Conservation (phyloP, 352 stramenopile genomes). For the Pythium apleroticum region DNA sequence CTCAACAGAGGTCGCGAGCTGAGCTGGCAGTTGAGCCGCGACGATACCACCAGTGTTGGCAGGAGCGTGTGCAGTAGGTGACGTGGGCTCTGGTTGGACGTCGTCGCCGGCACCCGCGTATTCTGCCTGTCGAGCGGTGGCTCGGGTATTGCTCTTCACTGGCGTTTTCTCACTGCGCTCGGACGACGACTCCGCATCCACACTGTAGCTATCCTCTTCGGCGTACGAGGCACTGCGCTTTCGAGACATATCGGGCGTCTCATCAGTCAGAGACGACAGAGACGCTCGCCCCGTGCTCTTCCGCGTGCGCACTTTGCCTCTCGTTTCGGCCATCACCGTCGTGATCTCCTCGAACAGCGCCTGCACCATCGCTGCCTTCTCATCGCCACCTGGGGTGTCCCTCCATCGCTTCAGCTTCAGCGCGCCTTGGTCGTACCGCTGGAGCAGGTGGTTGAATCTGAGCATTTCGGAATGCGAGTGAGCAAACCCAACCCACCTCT, state of each 20-base stretch:
- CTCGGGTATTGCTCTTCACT: neutral
- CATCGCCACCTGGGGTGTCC: conserved; percentile 27
- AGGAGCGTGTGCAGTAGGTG: neutral
- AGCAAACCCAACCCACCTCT: neutral
- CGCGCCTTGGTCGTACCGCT: conserved; percentile 34
- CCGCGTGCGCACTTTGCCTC: conserved; percentile 10
- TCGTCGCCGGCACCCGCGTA: conserved; percentile 5
- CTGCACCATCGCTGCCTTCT: conserved; percentile 28
- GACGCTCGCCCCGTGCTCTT: conserved; percentile 17
- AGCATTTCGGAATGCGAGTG: neutral
- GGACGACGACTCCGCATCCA: conserved; percentile 10
- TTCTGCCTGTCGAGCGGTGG: conserved; percentile 2
- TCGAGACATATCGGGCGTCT: conserved; percentile 6
- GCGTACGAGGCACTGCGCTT: conserved; percentile 11
- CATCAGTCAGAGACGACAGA: conserved; percentile 18
- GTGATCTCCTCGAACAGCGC: conserved; percentile 31
- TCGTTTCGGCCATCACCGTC: conserved; percentile 22
- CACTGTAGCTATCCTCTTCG: neutral
- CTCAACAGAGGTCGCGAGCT: conserved; percentile 10
- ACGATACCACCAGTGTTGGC: neutral
- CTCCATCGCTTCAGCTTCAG: conserved; percentile 36
- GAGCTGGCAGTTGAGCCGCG: neutral
- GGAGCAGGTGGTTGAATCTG: conserved; percentile 43
- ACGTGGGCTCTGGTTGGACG: neutral
- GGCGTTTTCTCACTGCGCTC: neutral